These are phyloP conservation scores for Geranium rotundifolium DNA, from an alignment of 345 rosid species.

Conservation along the genomic window DNA sequence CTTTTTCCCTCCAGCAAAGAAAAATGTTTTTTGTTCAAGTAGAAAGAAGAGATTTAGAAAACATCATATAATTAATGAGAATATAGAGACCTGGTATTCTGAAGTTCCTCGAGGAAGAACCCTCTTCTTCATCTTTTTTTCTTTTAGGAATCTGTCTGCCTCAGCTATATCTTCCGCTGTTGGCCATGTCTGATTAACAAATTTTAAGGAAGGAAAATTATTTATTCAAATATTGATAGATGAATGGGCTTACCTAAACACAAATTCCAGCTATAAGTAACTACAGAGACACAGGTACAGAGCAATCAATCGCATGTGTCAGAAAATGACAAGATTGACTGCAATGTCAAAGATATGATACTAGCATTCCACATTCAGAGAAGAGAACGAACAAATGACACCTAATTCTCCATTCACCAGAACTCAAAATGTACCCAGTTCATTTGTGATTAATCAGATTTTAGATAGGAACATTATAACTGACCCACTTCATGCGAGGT, in stretches of 20 bases:
- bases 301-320: no score
- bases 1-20: background rate
- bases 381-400: no score
- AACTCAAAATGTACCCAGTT: background rate
- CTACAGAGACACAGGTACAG: no score
- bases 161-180: constrained; percentile 89
- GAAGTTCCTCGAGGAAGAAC: constrained; percentile 79
- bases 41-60: background rate
- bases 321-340: no score
- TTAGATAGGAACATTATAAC: no score
- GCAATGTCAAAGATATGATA: no score
- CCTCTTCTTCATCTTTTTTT: constrained; percentile 46
- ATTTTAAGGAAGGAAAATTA: background rate
- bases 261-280: no score
- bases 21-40: background rate
- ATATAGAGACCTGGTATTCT: constrained; percentile 63
- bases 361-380: no score
- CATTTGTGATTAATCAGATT: background rate
- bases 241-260: no score
- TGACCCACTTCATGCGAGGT: background rate
- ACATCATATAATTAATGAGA: background rate
- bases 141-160: constrained; percentile 53
- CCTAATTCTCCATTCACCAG: background rate
- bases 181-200: constrained; percentile 76
- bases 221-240: background rate